Evolutionary conservation across 31 red algal species (phyloP).

Genomic region (Porphyra umbilicalis): DNA sequence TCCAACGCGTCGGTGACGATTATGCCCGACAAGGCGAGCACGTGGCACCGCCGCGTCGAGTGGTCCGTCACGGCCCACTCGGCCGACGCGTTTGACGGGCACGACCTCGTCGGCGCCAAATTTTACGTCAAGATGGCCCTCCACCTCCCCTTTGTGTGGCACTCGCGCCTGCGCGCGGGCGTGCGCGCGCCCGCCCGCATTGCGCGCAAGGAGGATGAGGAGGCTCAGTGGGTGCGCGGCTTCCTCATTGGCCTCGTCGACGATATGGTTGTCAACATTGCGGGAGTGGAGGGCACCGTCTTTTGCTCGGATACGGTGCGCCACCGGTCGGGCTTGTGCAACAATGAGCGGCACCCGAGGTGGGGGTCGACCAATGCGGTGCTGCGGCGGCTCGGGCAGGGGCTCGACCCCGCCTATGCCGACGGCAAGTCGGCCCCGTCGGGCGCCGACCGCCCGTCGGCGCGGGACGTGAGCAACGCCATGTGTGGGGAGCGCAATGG

Average conservation of each 20-base stretch:
- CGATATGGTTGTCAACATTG: background rate
- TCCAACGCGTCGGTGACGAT: background rate
- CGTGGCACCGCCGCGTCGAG: background rate
- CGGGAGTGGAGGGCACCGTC: background rate
- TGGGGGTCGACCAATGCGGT: background rate
- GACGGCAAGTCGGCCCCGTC: conserved; percentile 1
- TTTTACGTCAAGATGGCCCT: background rate
- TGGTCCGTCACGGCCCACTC: background rate
- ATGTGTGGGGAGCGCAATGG: conserved; percentile 10
- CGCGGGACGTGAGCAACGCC: conserved; percentile 26
- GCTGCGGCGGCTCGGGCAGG: background rate
- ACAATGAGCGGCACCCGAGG: background rate
- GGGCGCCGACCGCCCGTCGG: conserved; percentile 2
- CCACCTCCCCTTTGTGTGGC: background rate
- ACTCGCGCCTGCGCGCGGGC: background rate
- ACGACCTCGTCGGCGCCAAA: background rate
- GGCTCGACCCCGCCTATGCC: background rate
- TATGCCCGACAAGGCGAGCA: background rate
- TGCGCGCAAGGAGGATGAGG: background rate
- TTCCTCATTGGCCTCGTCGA: background rate
- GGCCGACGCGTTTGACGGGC: background rate
- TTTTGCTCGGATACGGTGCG: background rate
- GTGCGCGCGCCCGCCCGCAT: background rate
- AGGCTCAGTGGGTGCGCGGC: background rate
- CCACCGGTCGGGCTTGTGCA: background rate